phyloP scores from a whole-genome alignment of 2,329 filamentous ascomycete species.

The Aspergillus pseudotamarii region DNA sequence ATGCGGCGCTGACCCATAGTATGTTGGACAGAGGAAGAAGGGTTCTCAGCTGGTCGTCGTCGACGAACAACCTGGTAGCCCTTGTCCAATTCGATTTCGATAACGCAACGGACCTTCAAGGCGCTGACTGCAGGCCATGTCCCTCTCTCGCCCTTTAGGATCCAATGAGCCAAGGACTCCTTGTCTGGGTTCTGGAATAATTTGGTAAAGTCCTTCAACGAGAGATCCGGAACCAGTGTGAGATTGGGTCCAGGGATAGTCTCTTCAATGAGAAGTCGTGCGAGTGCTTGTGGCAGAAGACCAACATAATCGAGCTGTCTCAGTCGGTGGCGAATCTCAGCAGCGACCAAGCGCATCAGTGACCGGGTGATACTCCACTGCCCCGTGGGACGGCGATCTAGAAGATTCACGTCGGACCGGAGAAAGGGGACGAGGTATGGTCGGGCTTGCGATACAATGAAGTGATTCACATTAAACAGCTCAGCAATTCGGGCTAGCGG shows the following conservation, averaged over 20 bases:
- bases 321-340: constrained; percentile 79
- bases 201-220: constrained; percentile 70
- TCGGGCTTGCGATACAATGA: constrained; percentile 88
- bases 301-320: constrained; percentile 78
- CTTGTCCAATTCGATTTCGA: constrained; percentile 85
- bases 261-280: constrained; percentile 81
- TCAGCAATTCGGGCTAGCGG: constrained; percentile 74
- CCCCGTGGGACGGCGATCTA: constrained; percentile 62
- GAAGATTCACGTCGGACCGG: constrained; percentile 77
- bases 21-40: constrained; percentile 10
- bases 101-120: constrained; percentile 76
- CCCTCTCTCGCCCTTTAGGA: constrained; percentile 77
- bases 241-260: constrained; percentile 75
- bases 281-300: constrained; percentile 68
- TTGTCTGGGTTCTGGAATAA: constrained; percentile 81
- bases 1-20: constrained; percentile 10
- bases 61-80: constrained; percentile 78
- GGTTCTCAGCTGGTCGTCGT: constrained; percentile 33
- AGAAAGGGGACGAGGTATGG: constrained; percentile 88
- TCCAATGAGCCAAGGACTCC: constrained; percentile 80
- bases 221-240: constrained; percentile 80
- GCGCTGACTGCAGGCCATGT: constrained; percentile 90
- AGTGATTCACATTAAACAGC: constrained; percentile 92
- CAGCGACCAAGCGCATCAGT: constrained; percentile 66
- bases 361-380: constrained; percentile 61